Conservation (phyloP, 202 grass and related monocot genomes). For the Alloteropsis angusta region DNA sequence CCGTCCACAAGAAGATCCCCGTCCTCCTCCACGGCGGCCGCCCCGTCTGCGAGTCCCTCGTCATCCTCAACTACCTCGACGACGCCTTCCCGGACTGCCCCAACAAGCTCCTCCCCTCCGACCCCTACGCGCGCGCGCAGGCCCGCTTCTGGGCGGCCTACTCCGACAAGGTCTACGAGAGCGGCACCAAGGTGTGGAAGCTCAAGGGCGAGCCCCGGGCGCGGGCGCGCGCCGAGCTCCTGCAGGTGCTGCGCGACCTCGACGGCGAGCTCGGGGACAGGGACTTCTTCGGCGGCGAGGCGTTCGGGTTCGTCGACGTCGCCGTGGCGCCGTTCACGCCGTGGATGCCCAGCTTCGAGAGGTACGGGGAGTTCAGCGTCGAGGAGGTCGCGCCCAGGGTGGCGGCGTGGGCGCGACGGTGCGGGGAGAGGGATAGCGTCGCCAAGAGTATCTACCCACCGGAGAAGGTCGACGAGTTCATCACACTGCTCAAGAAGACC, state of each 20-base stretch:
- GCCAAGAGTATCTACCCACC: constrained; percentile 12
- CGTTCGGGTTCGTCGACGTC: constrained; percentile 41
- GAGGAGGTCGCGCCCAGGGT: constrained; percentile 21
- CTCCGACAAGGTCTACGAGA: constrained; percentile 26
- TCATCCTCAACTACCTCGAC: constrained; percentile 43
- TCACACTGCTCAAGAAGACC: constrained; percentile 22
- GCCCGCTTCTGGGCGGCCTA: constrained; percentile 36
- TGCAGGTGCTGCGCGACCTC: constrained; percentile 7
- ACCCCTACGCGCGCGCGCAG: constrained; percentile 25
- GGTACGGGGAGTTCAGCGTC: constrained; percentile 20
- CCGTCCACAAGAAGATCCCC: constrained; percentile 44
- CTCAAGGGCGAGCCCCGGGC: constrained; percentile 12
- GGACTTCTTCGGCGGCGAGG: constrained; percentile 33
- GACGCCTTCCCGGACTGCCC: constrained; percentile 9
- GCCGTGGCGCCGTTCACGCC: constrained; percentile 22
- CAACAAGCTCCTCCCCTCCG: not conserved
- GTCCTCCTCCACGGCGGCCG: constrained; percentile 36
- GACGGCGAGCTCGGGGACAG: constrained; percentile 28
- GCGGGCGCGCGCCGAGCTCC: constrained; percentile 18
- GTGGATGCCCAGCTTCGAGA: constrained; percentile 43
- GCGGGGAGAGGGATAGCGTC: constrained; percentile 31
- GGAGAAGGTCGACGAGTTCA: constrained; percentile 29
- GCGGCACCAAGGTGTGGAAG: constrained; percentile 39
- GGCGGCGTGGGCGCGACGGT: constrained; percentile 30
- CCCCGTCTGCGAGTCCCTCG: constrained; percentile 37